Evolutionary conservation across 306 rosid species (phyloP), one percentile per base, ranked within the genome.

Genomic region (Cucumis sativus): DNA sequence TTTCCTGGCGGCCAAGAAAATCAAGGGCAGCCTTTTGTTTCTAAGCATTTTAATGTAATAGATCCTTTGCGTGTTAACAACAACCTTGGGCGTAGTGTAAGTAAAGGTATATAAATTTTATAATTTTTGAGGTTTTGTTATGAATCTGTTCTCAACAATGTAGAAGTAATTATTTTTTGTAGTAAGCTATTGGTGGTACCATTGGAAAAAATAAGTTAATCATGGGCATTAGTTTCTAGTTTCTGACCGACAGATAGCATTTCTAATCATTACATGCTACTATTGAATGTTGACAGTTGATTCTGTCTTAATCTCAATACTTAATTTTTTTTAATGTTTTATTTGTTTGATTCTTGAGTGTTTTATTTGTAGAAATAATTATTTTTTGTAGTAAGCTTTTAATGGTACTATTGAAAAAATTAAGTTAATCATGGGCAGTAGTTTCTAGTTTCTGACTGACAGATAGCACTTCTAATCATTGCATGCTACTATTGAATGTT

Each of bases 11-110:
- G 91, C 79, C 97, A 77, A 84, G 98, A 96, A 82, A 92, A 86
- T 83, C 96, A 86, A 83, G 97, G 94, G 54, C 99, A 85, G 74
- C 83, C 93, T 57, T 96, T 96, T 87, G 88, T 88, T 81, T 91
- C 98, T 82, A 96, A 96, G 82, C 87, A 89, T 85, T 96, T 96
- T 85, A 96, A 96, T 85, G 98, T 96, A 78, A 92, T 96, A 80
- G 99, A 96, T 86, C 98, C 98, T 55, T 85, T 96, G 89, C 96
- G 99, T 79, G 84, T 91, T 56, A 96, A 92, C 88, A 96, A 96
- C 87, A 96, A 96, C 86, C 99, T 96, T 83, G 99, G 99, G 69
- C 97, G 99, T 58, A 96, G 99, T 83, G 99, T 96, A 77, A 96
- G 98, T 87, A 96, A 96, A 92, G 98, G 99, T 96, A 80, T 74